These are phyloP conservation scores for Penicillium odoratum DNA, from an alignment of 495 filamentous ascomycete genomes.

Conservation along the genomic window DNA sequence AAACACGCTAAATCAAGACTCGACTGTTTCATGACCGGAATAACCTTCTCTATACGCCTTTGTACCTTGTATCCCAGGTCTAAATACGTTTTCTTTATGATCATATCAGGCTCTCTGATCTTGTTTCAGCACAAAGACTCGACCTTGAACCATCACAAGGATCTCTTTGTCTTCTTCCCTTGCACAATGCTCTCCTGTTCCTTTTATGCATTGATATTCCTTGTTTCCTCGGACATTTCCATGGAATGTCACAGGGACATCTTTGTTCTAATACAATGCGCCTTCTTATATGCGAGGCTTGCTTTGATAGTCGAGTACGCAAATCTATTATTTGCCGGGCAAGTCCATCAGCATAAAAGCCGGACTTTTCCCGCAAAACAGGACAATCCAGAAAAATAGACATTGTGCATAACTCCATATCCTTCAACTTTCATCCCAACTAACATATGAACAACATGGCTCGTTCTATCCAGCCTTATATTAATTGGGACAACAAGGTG, in stretches of 20 bases:
- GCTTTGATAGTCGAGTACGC: background rate
- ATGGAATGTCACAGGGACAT: background rate
- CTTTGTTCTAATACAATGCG: background rate
- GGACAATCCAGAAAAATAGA: background rate
- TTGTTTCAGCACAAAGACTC: background rate
- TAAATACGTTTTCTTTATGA: background rate
- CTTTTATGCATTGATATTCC: background rate
- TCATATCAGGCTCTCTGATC: background rate
- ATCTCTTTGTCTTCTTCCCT: background rate
- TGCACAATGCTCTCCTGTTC: background rate
- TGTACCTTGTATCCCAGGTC: background rate
- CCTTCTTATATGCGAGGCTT: background rate
- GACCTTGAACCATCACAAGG: background rate
- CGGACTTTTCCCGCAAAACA: background rate
- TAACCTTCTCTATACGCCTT: background rate
- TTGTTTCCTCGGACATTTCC: background rate
- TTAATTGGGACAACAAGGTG: conserved; percentile 11
- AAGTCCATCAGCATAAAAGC: background rate
- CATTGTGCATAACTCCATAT: background rate
- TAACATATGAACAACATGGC: background rate
- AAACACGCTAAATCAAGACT: background rate
- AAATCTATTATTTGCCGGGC: background rate
- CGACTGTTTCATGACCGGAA: background rate
- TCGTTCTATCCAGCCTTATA: background rate
- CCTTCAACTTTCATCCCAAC: background rate